Evolutionary conservation across 2,329 filamentous ascomycete genomes (phyloP), one percentile per base, ranked within the genome.

Genomic region (Talaromyces atroroseus): DNA sequence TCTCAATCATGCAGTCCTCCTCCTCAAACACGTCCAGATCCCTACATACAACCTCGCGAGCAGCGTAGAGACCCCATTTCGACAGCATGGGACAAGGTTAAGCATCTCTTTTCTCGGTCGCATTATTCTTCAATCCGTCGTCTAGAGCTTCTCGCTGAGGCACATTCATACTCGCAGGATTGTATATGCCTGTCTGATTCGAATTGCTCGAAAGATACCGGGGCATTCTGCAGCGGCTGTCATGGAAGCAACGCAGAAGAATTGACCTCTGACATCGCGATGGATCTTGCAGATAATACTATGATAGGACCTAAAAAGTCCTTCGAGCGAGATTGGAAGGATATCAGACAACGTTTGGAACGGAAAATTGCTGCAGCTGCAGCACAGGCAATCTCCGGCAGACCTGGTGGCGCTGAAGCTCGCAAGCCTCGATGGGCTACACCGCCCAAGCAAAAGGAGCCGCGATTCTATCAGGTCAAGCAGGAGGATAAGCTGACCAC

Each of bases 401-500:
- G 57, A 45, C 45, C 57, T 10, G 57, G 57, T 23, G 53, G 52
- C 12, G 53, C 32, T 10, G 55, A 54, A 16, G 20, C 14, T 49
- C 49, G 52, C 52, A 60, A 5, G 45, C 44, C 38, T 36, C 23
- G 52, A 56, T 56, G 52, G 52, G 51, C 52, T 20, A 58, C 47
- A 26, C 49, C 40, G 14, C 58, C 47, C 18, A 52, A 56, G 16
- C 34, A 54, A 18, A 59, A 59, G 14, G 53, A 55, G 2, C 20
- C 53, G 10, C 46, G 53, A 23, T 42, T 32, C 12, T 59, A 55
- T 32, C 38, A 52, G 29, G 55, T 61, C 40, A 65, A 65, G 40
- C 62, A 60, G n/a, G 71, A 71, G 36, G 71, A 74, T 46, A 68
- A 65, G 55, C 61, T 73, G 14, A 64, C 66, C 10, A 66, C 56